Conservation (phyloP, 306 rosid genomes). For the Benincasa hispida region DNA sequence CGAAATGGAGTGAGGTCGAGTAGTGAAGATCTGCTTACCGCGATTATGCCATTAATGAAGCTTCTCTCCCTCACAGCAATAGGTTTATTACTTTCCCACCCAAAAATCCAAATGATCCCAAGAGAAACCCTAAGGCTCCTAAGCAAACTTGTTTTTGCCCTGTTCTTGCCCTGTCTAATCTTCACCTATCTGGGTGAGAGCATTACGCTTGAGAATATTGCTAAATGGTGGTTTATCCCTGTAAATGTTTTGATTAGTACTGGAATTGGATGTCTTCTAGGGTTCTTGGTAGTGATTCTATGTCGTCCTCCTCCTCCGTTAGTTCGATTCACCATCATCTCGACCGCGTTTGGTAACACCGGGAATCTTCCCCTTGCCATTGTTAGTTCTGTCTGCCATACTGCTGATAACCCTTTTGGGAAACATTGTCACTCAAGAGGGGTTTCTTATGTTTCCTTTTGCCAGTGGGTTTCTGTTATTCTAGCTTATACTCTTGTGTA, state of each 20-base stretch:
- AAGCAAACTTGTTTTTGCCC: slow-evolving; percentile 66
- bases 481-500: slow-evolving; percentile 81
- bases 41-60: slow-evolving; percentile 52
- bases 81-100: slow-evolving; percentile 60
- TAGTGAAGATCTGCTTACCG: slow-evolving; percentile 26
- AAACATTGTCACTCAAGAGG: slow-evolving; percentile 40
- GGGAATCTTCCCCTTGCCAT: slow-evolving; percentile 78
- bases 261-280: slow-evolving; percentile 53
- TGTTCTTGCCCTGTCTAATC: slow-evolving; percentile 78
- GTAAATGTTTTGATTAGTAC: slow-evolving; percentile 76
- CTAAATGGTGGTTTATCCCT: slow-evolving; percentile 85
- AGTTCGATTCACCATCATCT: slow-evolving; percentile 51
- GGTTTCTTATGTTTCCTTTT: slow-evolving; percentile 60
- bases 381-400: slow-evolving; percentile 60
- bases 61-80: slow-evolving; percentile 47
- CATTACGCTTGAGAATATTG: slow-evolving; percentile 34
- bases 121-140: slow-evolving; percentile 53
- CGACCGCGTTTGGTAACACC: slow-evolving; percentile 73
- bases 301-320: slow-evolving; percentile 62
- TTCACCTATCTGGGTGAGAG: slow-evolving; percentile 61
- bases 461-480: slow-evolving; percentile 75
- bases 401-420: slow-evolving; percentile 49
- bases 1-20: slow-evolving; percentile 15
- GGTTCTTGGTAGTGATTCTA: slow-evolving; percentile 44
- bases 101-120: slow-evolving; percentile 55